Evolutionary conservation across 495 filamentous ascomycete species (phyloP), one percentile per base, ranked within the genome.

Genomic region (Platismatia glauca): DNA sequence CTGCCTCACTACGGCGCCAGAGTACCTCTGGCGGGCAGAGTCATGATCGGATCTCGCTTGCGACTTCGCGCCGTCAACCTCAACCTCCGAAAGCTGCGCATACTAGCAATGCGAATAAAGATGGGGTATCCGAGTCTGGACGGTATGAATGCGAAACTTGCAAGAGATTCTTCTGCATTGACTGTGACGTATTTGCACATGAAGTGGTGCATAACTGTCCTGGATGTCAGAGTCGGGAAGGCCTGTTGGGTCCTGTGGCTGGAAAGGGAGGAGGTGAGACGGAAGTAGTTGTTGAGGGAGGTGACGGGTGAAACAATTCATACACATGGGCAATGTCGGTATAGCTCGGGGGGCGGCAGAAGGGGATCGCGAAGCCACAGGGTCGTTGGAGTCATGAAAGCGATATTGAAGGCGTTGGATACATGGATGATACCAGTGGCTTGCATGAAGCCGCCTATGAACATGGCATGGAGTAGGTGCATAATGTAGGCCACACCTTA

Each of bases 151-250:
- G 94, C 73, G 83, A 85, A 64, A 86, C 82, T 39, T 98, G 94
- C 72, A 72, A 79, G 8, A 87, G 89, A 57, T 90, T 95, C 72
- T 98, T 97, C 69, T 98, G 94, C 79, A 92, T 97, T 67, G 95
- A 97, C 71, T 98, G 95, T 70, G 95, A 97, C 74, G 82, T 97
- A 7, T 97, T 90, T 75, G 87, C 88, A 29, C 94, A 98, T 74
- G 90, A 96, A 74, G 84, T 90, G 6, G 80, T 96, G 48, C 92
- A 98, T 72, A 97, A 97, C 71, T 98, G 94, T 68, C 92, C 94
- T 18, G 91, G 91, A 0, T 98, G 94, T 72, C 89, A 95, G 76
- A 89, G 88, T 73, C 78, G 67, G 59, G 73, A 68, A 55, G 65
- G 56, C 8, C 37, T 56, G 38, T 55, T 67, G 43, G 16, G 18